Base-by-base conservation (phyloP, 2,329 filamentous ascomycete genomes). In the Calonectria ilicicola region DNA sequence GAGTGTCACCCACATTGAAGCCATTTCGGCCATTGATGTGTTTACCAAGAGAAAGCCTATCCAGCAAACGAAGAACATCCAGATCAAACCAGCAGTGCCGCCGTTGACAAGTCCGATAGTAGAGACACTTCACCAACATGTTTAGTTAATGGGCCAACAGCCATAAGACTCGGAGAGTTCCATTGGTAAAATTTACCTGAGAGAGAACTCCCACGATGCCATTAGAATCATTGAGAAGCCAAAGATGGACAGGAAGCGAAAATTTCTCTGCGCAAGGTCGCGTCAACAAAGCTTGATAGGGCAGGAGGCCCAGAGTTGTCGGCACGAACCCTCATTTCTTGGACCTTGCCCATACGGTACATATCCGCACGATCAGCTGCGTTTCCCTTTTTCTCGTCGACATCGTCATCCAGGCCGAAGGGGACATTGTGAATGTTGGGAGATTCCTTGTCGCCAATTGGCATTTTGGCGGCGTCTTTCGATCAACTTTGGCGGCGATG, bases 11-110 rank as follows among this genome's bases (percentile, higher is more conserved):
- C 9, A 78, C 84, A 89, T 89, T 6, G 85, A 87, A 1, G 86
- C 86, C 83, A 89, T 87, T 74, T 89, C 87, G 8, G 86, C 86
- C 82, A 89, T 85, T 4, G 85, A 87, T 0, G 82, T 79, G 69
- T 83, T 84, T 40, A 85, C 83, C 6, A 82, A 67, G 4, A 84
- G 74, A 46, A 86, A 84, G 1, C 86, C 85, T 7, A 83, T 75
- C 78, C 81, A 85, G 47, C 80, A 83, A 15, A 84, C 75, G 15
- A 87, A 78, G 75, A 82, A 87, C 64, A 85, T 82, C 82, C 84
- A 89, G 46, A 89, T 86, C 14, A 87, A 77, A 9, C 87, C 87
- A 1, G 84, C 85, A 0, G 85, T 84, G 1, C 87, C 87, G 19
- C 87, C 87, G 72, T 88, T 87, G 15, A 79, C 49, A 6, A 81